Conservation (phyloP, 345 rosid genomes). For the Euphorbia tirucalli region DNA sequence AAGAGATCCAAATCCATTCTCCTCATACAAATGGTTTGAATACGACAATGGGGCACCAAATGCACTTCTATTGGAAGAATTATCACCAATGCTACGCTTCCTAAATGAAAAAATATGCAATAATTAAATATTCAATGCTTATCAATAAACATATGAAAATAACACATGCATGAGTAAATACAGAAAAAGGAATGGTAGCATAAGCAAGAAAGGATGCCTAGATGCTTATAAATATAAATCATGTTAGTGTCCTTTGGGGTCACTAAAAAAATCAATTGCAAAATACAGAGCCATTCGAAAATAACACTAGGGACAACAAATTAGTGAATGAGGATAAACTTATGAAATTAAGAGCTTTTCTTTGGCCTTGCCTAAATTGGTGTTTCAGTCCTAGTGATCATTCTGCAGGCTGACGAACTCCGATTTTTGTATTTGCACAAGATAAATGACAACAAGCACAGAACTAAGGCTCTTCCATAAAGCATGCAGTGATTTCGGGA, state of each 20-base stretch:
- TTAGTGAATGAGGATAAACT: not conserved
- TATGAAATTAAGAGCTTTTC: not conserved
- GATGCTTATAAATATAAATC: not conserved
- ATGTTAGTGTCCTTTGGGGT: not conserved
- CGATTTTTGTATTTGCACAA: not conserved
- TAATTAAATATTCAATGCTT: slow-evolving; percentile 23
- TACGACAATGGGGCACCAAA: slow-evolving; percentile 47
- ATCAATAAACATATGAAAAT: not conserved
- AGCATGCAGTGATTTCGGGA: not conserved
- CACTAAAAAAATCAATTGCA: not conserved
- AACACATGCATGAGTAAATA: not conserved
- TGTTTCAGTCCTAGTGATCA: not conserved
- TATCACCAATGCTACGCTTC: slow-evolving; percentile 50
- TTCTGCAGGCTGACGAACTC: not conserved
- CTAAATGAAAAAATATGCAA: slow-evolving; percentile 48
- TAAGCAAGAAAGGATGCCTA: not conserved
- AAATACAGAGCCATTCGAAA: not conserved
- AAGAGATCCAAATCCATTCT: slow-evolving; percentile 43
- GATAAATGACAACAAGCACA: not conserved
- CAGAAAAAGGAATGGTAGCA: not conserved
- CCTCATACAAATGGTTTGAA: slow-evolving; percentile 40
- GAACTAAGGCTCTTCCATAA: not conserved
- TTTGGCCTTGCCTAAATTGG: not conserved
- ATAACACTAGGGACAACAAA: not conserved
- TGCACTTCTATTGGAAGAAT: slow-evolving; percentile 53